phyloP scores from a whole-genome alignment of 257 asterid species.

The Solanum paucissectum region DNA sequence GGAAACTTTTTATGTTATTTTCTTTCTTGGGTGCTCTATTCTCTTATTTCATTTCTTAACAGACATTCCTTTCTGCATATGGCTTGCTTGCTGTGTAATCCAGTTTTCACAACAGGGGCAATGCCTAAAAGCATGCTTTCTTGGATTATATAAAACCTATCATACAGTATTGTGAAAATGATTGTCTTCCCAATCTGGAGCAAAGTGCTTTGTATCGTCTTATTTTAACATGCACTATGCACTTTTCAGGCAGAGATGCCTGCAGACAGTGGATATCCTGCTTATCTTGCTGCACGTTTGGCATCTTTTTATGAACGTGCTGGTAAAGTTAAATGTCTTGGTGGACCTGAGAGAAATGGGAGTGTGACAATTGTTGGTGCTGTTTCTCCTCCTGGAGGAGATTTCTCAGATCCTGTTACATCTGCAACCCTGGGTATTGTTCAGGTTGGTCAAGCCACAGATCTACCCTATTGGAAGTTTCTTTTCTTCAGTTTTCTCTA shows the following conservation, averaged over 20 bases:
- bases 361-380: slow-evolving; percentile 99
- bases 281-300: slow-evolving; percentile 91
- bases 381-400: slow-evolving; percentile 99
- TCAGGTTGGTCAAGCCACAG: slow-evolving; percentile 41
- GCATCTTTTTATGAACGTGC: slow-evolving; percentile 99
- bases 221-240: not conserved
- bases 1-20: not conserved
- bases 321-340: slow-evolving; percentile 97
- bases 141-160: not conserved
- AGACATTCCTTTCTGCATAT: not conserved
- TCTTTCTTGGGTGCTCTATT: not conserved
- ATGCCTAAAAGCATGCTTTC: not conserved
- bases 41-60: not conserved
- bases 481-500: slow-evolving; percentile 1
- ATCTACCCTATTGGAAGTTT: not conserved
- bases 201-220: not conserved
- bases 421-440: slow-evolving; percentile 97
- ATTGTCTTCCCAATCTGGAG: not conserved
- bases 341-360: slow-evolving; percentile 95
- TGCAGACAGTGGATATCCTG: slow-evolving; percentile 99
- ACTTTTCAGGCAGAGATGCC: slow-evolving; percentile 89
- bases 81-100: not conserved
- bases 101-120: not conserved
- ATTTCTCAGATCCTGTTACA: slow-evolving; percentile 97
- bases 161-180: not conserved